phyloP scores from a whole-genome alignment of 2,329 filamentous ascomycete genomes.

The Pseudopyrenochaeta lycopersici region DNA sequence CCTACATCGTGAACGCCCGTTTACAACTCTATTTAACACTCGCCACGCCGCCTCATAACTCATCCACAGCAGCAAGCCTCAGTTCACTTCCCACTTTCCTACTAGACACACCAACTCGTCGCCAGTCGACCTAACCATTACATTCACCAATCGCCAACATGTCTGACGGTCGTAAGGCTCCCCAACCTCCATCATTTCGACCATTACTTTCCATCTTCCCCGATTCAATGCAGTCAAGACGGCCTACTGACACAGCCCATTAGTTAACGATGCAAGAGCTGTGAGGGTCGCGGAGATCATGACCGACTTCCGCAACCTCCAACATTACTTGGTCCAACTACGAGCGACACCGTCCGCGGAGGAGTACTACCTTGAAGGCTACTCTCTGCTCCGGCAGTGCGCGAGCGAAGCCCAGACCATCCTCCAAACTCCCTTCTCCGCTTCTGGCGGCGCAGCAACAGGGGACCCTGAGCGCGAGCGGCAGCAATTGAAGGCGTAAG shows the following conservation, averaged over 20 bases:
- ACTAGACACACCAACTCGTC: slow-evolving; percentile 13
- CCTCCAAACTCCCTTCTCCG: slow-evolving; percentile 62
- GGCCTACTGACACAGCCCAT: slow-evolving; percentile 16
- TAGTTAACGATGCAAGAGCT: slow-evolving; percentile 71
- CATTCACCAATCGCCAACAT: slow-evolving; percentile 46
- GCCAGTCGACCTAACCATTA: slow-evolving; percentile 20
- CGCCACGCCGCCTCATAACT: slow-evolving; percentile 39
- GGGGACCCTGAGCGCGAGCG: slow-evolving; percentile 64
- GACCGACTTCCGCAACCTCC: slow-evolving; percentile 69
- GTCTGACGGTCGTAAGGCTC: slow-evolving; percentile 65
- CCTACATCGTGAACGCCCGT: slow-evolving; percentile 36
- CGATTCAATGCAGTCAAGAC: not conserved
- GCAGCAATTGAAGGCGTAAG: slow-evolving; percentile 65
- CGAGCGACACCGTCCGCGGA: slow-evolving; percentile 61
- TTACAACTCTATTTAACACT: slow-evolving; percentile 46
- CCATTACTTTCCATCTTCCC: not conserved
- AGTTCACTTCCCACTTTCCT: slow-evolving; percentile 20
- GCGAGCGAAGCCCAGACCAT: slow-evolving; percentile 63
- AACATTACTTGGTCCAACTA: slow-evolving; percentile 66
- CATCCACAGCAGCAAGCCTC: slow-evolving; percentile 29
- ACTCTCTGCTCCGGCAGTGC: slow-evolving; percentile 65
- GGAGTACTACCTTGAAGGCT: slow-evolving; percentile 68
- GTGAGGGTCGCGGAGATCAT: slow-evolving; percentile 71
- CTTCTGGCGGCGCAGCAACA: slow-evolving; percentile 51
- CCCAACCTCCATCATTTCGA: slow-evolving; percentile 7